phyloP scores from a whole-genome alignment of 202 grass and related monocot genomes.

The Hordeum pubiflorum region DNA sequence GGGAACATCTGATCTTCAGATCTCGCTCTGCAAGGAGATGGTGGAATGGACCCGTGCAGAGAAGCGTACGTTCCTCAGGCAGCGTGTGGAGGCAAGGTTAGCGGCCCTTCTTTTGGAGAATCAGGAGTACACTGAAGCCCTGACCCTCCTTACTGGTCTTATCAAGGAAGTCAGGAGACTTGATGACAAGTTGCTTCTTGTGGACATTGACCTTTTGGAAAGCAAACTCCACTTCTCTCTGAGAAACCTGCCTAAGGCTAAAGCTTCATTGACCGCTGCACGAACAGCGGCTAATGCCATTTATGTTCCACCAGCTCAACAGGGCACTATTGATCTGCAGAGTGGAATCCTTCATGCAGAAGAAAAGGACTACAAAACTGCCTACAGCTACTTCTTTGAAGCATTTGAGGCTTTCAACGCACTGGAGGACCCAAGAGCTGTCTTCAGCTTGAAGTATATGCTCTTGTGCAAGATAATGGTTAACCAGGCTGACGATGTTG shows the following conservation, averaged over 20 bases:
- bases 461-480: slow-evolving; percentile 99
- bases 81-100: slow-evolving; percentile 80
- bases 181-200: slow-evolving; percentile 84
- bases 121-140: slow-evolving; percentile 73
- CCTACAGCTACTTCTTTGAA: slow-evolving; percentile 97
- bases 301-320: slow-evolving; percentile 87
- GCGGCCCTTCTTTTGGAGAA: slow-evolving; percentile 73
- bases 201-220: slow-evolving; percentile 86
- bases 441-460: slow-evolving; percentile 96
- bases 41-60: slow-evolving; percentile 80
- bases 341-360: slow-evolving; percentile 90
- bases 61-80: slow-evolving; percentile 77
- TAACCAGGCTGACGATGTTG: slow-evolving; percentile 83
- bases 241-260: slow-evolving; percentile 86
- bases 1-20: slow-evolving; percentile 74
- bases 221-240: slow-evolving; percentile 95
- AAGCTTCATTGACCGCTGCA: slow-evolving; percentile 84
- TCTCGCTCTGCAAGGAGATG: slow-evolving; percentile 92
- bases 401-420: slow-evolving; percentile 94
- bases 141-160: slow-evolving; percentile 63
- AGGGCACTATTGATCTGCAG: slow-evolving; percentile 89
- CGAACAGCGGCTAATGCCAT: slow-evolving; percentile 95
- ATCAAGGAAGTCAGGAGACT: slow-evolving; percentile 94
- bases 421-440: slow-evolving; percentile 65
- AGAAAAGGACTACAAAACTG: slow-evolving; percentile 94